A percentile compares a stretch with the other conserved stretches of the same genome.
phyloP scores from a whole-genome alignment of 345 rosid genomes.

The Xanthoceras sorbifolium region DNA sequence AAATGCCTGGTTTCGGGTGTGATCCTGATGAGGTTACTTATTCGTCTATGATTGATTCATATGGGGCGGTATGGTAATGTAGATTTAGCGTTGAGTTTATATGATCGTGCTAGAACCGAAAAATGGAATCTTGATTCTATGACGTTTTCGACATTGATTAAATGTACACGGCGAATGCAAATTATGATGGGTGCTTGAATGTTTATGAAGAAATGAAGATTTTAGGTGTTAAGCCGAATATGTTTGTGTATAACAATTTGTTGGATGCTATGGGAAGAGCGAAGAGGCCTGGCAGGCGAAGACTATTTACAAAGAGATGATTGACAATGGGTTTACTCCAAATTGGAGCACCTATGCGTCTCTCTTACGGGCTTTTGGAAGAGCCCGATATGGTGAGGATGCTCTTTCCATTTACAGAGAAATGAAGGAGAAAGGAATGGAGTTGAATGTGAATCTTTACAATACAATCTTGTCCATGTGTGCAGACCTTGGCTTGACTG shows the following conservation, averaged over 20 bases:
- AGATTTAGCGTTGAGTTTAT: slow-evolving; percentile 77
- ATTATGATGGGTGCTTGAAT: slow-evolving; percentile 87
- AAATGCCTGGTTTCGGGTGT: slow-evolving; percentile 64
- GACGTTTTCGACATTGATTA: slow-evolving; percentile 74
- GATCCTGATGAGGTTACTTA: slow-evolving; percentile 70
- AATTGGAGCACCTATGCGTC: slow-evolving; percentile 67
- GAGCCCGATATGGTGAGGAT: slow-evolving; percentile 78
- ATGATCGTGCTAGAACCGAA: slow-evolving; percentile 87
- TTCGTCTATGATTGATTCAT: slow-evolving; percentile 78
- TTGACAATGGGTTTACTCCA: slow-evolving; percentile 58
- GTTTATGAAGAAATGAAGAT: slow-evolving; percentile 94
- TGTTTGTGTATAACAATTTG: slow-evolving; percentile 64
- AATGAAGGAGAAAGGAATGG: slow-evolving; percentile 77
- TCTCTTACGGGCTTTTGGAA: slow-evolving; percentile 79
- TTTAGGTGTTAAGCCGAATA: slow-evolving; percentile 68
- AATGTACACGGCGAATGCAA: slow-evolving; percentile 58
- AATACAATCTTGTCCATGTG: slow-evolving; percentile 86
- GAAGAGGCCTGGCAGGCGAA: slow-evolving; percentile 96
- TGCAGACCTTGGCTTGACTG: slow-evolving; percentile 74
- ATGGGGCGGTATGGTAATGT: slow-evolving; percentile 79
- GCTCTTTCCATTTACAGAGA: slow-evolving; percentile 63
- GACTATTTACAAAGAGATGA: slow-evolving; percentile 66
- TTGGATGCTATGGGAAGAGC: slow-evolving; percentile 93
- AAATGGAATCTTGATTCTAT: slow-evolving; percentile 74
- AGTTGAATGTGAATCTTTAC: slow-evolving; percentile 62